Percentiles rank a stretch among this genome's conserved stretches.
Evolutionary conservation across 2,329 filamentous ascomycete species (phyloP).

Genomic region (Colletotrichum spinosum): DNA sequence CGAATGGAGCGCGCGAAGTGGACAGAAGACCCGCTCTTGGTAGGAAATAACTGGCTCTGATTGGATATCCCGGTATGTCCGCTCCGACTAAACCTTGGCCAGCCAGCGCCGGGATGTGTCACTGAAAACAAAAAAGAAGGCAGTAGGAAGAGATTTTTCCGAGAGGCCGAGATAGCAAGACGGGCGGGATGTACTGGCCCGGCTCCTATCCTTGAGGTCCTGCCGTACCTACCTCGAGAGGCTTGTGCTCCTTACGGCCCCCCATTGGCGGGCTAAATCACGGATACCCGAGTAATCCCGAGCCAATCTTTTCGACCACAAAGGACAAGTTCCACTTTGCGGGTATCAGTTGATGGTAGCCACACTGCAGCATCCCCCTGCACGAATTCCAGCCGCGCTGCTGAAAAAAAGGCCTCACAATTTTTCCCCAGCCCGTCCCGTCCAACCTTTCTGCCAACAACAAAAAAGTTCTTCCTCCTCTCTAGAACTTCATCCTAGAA

Average conservation of each 20-base stretch:
- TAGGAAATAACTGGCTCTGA: constrained; percentile 19
- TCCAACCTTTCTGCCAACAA: constrained; percentile 19
- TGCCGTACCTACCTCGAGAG: not conserved
- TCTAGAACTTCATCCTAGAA: constrained; percentile 1
- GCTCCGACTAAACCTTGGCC: constrained; percentile 31
- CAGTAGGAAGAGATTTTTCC: constrained; percentile 25
- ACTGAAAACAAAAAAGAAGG: not conserved
- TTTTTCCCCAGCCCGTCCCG: constrained; percentile 26
- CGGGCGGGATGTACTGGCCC: not conserved
- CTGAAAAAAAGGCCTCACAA: constrained; percentile 38
- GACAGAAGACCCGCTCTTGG: constrained; percentile 11
- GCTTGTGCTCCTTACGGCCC: constrained; percentile 15
- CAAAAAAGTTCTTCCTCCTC: constrained; percentile 20
- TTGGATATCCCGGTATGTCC: constrained; percentile 11
- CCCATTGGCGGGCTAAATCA: constrained; percentile 1
- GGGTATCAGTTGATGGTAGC: not conserved
- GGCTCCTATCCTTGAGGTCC: no score
- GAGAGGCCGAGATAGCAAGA: constrained; percentile 9
- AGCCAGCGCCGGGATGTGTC: not conserved
- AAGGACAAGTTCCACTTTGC: constrained; percentile 35
- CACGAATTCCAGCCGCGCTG: constrained; percentile 27
- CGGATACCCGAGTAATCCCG: constrained; percentile 39
- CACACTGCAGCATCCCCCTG: not conserved
- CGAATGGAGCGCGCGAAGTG: constrained; percentile 34
- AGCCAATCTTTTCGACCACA: constrained; percentile 35